These are phyloP conservation scores for Candida neerlandica DNA, from an alignment of 1,139 yeast species.

Conservation along the genomic window DNA sequence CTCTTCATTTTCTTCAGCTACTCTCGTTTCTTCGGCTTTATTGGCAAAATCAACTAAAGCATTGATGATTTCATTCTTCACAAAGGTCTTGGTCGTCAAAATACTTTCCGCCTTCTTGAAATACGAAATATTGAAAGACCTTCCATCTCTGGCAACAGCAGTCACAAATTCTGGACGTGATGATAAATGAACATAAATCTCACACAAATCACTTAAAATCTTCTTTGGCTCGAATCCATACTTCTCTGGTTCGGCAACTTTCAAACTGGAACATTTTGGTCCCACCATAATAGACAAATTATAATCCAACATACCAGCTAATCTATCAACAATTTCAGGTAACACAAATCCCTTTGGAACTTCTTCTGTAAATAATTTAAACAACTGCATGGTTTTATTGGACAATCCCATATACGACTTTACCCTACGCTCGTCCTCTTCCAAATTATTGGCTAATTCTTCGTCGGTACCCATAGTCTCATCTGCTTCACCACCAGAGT, in stretches of 20 bases:
- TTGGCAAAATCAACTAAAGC: constrained; percentile 59
- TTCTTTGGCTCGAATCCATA: constrained; percentile 82
- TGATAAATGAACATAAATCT: constrained; percentile 74
- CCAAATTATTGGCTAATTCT: constrained; percentile 59
- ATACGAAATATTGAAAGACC: constrained; percentile 72
- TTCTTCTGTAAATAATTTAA: constrained; percentile 80
- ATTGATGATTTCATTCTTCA: constrained; percentile 55
- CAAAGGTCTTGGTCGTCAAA: constrained; percentile 55
- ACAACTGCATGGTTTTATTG: constrained; percentile 77
- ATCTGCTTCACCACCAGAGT: constrained; percentile 27
- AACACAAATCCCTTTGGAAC: constrained; percentile 86
- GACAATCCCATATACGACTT: constrained; percentile 81
- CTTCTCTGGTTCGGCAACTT: constrained; percentile 81
- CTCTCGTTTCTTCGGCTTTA: constrained; percentile 61
- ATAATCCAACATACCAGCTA: constrained; percentile 94
- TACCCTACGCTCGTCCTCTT: constrained; percentile 73
- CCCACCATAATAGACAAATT: constrained; percentile 91
- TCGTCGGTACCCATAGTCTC: constrained; percentile 58
- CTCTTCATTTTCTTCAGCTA: constrained; percentile 78
- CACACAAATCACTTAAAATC: constrained; percentile 67
- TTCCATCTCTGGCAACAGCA: constrained; percentile 87
- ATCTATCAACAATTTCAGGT: constrained; percentile 87
- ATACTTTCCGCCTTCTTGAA: constrained; percentile 74
- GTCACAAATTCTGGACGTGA: constrained; percentile 62
- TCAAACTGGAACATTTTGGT: constrained; percentile 86